Percentiles rank a stretch among this genome's conserved stretches.
Evolutionary conservation across 768 basidiomycete genomes (phyloP).

Genomic region (Termitomyces sp.): DNA sequence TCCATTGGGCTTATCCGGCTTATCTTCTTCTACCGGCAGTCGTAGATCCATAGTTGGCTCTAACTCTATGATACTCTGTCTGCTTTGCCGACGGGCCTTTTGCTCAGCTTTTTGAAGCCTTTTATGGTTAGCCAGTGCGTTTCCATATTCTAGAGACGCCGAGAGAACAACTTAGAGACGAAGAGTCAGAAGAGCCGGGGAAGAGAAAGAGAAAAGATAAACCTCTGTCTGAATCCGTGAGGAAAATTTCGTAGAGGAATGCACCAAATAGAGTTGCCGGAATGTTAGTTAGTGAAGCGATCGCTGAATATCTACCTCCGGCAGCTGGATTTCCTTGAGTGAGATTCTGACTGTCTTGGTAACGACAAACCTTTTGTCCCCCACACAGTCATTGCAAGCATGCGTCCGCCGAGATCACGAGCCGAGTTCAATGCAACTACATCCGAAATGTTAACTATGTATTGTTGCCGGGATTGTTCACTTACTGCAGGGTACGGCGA

Average conservation of each 20-base stretch:
- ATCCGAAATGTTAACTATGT: background rate
- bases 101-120: conserved; percentile 2
- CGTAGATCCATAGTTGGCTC: conserved; percentile 1
- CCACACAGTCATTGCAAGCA: conserved; percentile 57
- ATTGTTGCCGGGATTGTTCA: background rate
- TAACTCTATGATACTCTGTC: conserved; percentile 10
- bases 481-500: conserved; percentile 41
- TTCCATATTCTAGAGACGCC: conserved; percentile 11
- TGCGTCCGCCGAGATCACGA: conserved; percentile 62
- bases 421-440: conserved; percentile 59
- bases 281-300: conserved; percentile 60
- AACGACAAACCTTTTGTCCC: conserved; percentile 32
- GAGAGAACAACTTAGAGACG: conserved; percentile 6
- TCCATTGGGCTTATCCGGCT: conserved; percentile 2
- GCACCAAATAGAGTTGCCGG: conserved; percentile 54
- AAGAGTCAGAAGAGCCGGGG: background rate
- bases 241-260: conserved; percentile 48
- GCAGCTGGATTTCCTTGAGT: conserved; percentile 25
- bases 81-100: conserved; percentile 7
- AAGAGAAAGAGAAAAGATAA: conserved; percentile 9
- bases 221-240: conserved; percentile 59
- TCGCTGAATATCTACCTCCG: conserved; percentile 53
- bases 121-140: conserved; percentile 5
- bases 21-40: background rate
- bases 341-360: background rate